These are phyloP conservation scores for Massariosphaeria phaeospora DNA, from an alignment of 495 filamentous ascomycete genomes.

Conservation along the genomic window DNA sequence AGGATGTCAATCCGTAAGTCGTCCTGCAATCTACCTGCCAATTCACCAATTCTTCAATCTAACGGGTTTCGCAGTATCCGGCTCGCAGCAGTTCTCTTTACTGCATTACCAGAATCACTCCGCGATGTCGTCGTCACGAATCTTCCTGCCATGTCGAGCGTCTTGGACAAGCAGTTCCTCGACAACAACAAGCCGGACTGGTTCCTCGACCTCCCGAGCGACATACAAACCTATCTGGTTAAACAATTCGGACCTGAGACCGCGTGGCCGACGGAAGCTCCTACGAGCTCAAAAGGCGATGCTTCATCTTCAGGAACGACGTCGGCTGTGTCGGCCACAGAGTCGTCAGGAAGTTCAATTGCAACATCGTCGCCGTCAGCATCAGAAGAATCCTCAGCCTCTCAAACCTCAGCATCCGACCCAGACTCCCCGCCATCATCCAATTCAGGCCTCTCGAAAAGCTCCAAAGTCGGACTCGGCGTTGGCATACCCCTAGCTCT, in stretches of 20 bases:
- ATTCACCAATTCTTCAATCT: neutral
- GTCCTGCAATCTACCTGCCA: neutral
- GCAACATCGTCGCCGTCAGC: neutral
- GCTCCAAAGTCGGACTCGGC: constrained; percentile 24
- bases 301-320: neutral
- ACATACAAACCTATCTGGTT: constrained; percentile 31
- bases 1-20: constrained; percentile 14
- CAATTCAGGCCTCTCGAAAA: neutral
- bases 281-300: neutral
- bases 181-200: constrained; percentile 25
- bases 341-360: neutral
- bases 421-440: too few species aligned
- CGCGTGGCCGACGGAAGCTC: constrained; percentile 7
- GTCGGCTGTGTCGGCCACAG: neutral
- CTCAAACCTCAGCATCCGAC: too few species aligned
- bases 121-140: constrained; percentile 27
- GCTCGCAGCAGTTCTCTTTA: constrained; percentile 28
- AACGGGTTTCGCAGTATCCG: constrained; percentile 9
- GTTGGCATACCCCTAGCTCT: constrained; percentile 26
- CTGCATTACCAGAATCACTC: constrained; percentile 23
- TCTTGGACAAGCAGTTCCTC: constrained; percentile 28
- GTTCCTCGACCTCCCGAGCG: constrained; percentile 24
- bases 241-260: constrained; percentile 24
- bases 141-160: constrained; percentile 24
- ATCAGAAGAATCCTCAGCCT: neutral